Evolutionary conservation across 169 alveolate genomes (phyloP).

Genomic region (Eimeria maxima): DNA sequence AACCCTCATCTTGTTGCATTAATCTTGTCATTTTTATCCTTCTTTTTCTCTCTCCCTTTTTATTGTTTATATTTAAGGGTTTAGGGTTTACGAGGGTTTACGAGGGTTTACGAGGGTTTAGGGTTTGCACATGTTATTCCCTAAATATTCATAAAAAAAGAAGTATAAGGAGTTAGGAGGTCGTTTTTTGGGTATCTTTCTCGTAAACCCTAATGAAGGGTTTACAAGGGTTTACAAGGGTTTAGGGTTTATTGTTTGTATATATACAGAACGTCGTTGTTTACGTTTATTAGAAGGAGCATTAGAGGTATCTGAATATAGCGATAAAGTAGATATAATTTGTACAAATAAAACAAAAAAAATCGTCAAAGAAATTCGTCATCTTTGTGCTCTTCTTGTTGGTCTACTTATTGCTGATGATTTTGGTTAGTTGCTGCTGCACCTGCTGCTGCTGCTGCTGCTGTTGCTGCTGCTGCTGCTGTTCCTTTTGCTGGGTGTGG

Average conservation of each 20-base stretch:
- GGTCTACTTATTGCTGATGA: slow-evolving; percentile 95
- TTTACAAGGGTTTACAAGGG: too few species aligned
- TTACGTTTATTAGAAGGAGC: slow-evolving; percentile 94
- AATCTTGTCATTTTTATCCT: background rate
- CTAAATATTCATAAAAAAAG: too few species aligned
- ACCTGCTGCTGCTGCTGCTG: background rate
- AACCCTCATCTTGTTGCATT: background rate
- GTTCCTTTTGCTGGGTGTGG: too few species aligned
- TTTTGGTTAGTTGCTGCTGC: slow-evolving; percentile 84
- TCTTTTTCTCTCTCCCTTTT: too few species aligned
- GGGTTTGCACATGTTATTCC: background rate
- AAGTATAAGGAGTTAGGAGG: too few species aligned
- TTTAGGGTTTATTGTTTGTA: background rate
- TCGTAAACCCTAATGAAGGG: too few species aligned
- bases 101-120: too few species aligned
- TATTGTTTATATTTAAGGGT: background rate
- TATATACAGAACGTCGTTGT: slow-evolving; percentile 83
- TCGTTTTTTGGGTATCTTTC: too few species aligned
- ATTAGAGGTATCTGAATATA: slow-evolving; percentile 93
- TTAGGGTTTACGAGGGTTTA: too few species aligned
- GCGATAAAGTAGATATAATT: slow-evolving; percentile 92
- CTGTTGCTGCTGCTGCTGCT: background rate
- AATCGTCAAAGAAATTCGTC: slow-evolving; percentile 91
- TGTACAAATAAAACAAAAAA: slow-evolving; percentile 88
- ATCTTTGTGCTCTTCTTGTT: slow-evolving; percentile 93